Conservation (phyloP, 192 early-diverging fungal species). For the Coemansia sp. region DNA sequence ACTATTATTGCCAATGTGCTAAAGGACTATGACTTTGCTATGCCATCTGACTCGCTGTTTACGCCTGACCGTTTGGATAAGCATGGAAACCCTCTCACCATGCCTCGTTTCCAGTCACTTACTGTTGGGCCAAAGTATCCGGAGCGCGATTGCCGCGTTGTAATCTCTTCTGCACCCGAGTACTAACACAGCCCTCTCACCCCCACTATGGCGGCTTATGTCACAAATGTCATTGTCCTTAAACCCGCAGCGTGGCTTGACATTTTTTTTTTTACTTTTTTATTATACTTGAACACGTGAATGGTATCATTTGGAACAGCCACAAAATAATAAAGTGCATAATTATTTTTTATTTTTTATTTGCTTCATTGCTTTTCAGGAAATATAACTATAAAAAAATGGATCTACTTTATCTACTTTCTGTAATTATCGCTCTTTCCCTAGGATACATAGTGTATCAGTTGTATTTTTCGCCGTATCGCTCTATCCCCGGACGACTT, state of each 20-base stretch:
- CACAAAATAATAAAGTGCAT: not conserved
- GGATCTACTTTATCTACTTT: not conserved
- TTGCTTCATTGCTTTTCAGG: not conserved
- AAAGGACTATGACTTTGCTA: conserved; percentile 28
- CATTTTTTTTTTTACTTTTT: not conserved
- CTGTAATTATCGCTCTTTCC: not conserved
- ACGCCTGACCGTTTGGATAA: conserved; percentile 13
- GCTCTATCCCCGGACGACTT: not conserved
- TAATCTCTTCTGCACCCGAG: conserved; percentile 15
- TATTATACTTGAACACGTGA: not conserved
- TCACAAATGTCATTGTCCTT: not conserved
- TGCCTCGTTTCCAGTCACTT: conserved; percentile 23
- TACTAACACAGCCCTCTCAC: not conserved
- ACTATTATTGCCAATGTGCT: conserved; percentile 30
- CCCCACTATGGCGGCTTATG: not conserved
- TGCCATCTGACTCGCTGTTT: conserved; percentile 14
- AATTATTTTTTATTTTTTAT: not conserved
- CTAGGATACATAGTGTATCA: conserved; percentile 1
- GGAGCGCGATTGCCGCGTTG: conserved; percentile 28
- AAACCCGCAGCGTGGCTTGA: not conserved
- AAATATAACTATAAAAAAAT: not conserved
- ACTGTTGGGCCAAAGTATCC: conserved; percentile 28
- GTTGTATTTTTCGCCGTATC: conserved; percentile 1
- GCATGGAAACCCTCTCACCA: conserved; percentile 16
- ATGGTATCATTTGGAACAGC: not conserved